Evolutionary conservation across 345 rosid species (phyloP).

Genomic region (Eucalyptus lansdowneana): DNA sequence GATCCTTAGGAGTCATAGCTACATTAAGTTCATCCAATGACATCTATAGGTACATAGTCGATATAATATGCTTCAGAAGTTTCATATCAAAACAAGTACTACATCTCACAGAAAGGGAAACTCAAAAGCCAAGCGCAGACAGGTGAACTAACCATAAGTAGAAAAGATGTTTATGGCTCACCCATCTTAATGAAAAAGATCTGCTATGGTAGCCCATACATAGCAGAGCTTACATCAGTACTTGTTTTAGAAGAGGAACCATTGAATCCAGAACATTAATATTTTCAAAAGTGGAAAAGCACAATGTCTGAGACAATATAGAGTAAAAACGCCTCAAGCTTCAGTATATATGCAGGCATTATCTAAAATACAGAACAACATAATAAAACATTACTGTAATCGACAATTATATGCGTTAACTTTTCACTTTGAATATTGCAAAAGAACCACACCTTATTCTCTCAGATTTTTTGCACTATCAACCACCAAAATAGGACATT

Average conservation of each 20-base stretch:
- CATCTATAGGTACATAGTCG: background rate
- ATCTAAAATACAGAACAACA: background rate
- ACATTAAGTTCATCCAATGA: background rate
- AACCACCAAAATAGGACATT: background rate
- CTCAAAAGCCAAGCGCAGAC: background rate
- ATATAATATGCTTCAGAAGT: background rate
- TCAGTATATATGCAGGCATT: background rate
- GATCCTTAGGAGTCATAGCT: background rate
- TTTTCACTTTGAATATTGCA: background rate
- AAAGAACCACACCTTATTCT: background rate
- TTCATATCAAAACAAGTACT: background rate
- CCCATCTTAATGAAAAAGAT: background rate
- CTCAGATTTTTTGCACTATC: background rate
- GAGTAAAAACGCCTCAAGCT: background rate
- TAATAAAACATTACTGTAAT: background rate
- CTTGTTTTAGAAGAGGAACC: background rate
- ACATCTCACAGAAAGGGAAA: background rate
- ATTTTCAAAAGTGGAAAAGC: background rate
- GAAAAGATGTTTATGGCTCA: background rate
- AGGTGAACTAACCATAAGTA: background rate
- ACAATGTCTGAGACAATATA: background rate
- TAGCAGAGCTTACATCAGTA: background rate
- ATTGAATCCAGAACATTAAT: background rate
- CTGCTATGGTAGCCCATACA: background rate
- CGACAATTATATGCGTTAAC: background rate